Base-by-base conservation (phyloP, 441 rosid species). In the Adansonia madagascariensis region DNA sequence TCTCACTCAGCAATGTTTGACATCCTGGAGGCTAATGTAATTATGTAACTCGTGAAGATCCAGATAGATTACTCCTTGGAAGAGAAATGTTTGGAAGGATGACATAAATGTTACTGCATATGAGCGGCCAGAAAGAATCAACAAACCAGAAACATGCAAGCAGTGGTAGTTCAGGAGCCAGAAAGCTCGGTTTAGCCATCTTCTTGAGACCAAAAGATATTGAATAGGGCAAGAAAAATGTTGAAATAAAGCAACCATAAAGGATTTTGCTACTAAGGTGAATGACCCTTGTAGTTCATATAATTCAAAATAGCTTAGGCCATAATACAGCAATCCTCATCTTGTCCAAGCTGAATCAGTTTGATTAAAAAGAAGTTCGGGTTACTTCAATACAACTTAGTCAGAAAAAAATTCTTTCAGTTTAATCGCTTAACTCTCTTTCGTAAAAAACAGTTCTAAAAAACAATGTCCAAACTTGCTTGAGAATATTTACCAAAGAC, bases 91-190 rank as follows among this genome's bases (percentile, higher is more conserved):
- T 69, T 43, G 89, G 89, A 22, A 86, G 89, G 97, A 92, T n/a
- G 87, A 87, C 0, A 86, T 87, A 90, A 94, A 92, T 81, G 99
- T 88, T 15, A 77, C 94, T 6, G 98, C 99, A 0, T 90, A 91
- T 49, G 99, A 61, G 94, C 71, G 98, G 97, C 77, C 7, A 17
- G 94, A 91, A 79, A 85, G 99, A 75, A 86, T 90, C 24, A 97
- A 93, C 59, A 90, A 93, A 89, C 97, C 99, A 1, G 97, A 95
- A 80, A 95, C 94, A 0, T 94, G 89, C 79, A 96, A 86, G 87
- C 97, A 92, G 61, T 94, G 97, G 98, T 97, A 90, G 73, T 82
- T 80, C 6, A 67, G 93, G 78, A 88, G 78, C 60, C 49, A 61
- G 75, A 85, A 91, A 82, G 83, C 82, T 1, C 92, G 93, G 79